Conservation (phyloP, 1,284 basidiomycete species). For the Apiotrichum montevideense region DNA sequence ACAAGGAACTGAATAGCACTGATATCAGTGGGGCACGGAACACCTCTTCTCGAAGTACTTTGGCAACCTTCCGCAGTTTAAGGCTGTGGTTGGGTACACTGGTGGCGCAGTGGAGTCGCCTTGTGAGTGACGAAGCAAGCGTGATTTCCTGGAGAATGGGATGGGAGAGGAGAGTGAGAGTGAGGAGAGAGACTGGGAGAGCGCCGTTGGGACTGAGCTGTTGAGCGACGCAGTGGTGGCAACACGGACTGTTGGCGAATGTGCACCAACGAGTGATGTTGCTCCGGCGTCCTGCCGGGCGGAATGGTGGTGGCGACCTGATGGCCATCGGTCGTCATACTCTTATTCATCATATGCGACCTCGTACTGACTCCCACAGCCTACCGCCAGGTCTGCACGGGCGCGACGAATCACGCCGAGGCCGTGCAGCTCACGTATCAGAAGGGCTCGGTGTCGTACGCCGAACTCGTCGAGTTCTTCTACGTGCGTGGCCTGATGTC, state of each 20-base stretch:
- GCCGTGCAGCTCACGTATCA: conserved; percentile 81
- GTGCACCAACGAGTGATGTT: too few relatives aligned
- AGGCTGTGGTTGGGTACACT: conserved; percentile 72
- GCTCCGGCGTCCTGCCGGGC: too few relatives aligned
- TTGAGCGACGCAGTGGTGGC: too few relatives aligned
- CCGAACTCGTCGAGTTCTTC: conserved; percentile 85
- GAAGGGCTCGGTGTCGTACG: conserved; percentile 67
- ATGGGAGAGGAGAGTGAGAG: too few relatives aligned
- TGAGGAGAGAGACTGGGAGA: too few relatives aligned
- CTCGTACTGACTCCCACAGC: conserved; percentile 18
- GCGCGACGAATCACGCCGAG: conserved; percentile 83
- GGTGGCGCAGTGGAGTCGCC: conserved; percentile 58
- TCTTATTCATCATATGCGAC: too few relatives aligned
- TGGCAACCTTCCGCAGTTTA: conserved; percentile 53
- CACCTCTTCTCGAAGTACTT: conserved; percentile 80
- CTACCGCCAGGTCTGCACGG: conserved; percentile 74
- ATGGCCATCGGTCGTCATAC: too few relatives aligned
- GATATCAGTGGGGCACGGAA: conserved; percentile 65
- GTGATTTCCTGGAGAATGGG: too few relatives aligned
- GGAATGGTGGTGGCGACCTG: too few relatives aligned
- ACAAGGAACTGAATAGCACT: background rate
- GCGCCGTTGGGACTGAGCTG: too few relatives aligned
- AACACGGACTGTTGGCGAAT: too few relatives aligned
- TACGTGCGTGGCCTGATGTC: conserved; percentile 46
- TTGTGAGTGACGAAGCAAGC: too few relatives aligned